These are phyloP conservation scores for Barnettozyma siamensis DNA, from an alignment of 805 yeast species.

Conservation along the genomic window DNA sequence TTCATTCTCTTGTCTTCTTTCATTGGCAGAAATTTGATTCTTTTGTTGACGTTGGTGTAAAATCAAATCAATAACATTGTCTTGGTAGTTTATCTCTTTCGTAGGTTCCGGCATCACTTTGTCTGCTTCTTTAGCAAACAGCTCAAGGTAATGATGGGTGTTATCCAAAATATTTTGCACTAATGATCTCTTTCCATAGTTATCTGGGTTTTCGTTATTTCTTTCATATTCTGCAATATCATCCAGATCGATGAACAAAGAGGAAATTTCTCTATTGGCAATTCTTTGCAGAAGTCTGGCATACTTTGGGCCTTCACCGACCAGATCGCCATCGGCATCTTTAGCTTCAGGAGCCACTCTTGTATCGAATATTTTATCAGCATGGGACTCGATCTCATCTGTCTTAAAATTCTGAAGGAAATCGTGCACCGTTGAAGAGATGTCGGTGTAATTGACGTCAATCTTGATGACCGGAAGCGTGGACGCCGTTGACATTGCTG, in stretches of 20 bases:
- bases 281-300: constrained; percentile 66
- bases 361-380: constrained; percentile 32
- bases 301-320: constrained; percentile 60
- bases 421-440: constrained; percentile 51
- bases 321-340: constrained; percentile 23
- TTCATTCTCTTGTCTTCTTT: constrained; percentile 56
- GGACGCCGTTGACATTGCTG: constrained; percentile 19
- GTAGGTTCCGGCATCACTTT: constrained; percentile 85
- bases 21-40: constrained; percentile 67
- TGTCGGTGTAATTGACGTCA: constrained; percentile 66
- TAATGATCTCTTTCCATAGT: constrained; percentile 30
- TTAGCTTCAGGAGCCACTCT: constrained; percentile 21
- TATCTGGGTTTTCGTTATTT: constrained; percentile 27
- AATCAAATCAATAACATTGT: constrained; percentile 89
- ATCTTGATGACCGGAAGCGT: constrained; percentile 60
- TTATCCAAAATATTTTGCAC: constrained; percentile 62
- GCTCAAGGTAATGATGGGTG: constrained; percentile 71
- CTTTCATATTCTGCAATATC: constrained; percentile 72
- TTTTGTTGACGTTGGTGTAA: constrained; percentile 84
- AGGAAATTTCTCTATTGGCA: constrained; percentile 74
- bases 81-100: constrained; percentile 68
- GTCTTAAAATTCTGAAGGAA: constrained; percentile 65
- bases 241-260: constrained; percentile 72
- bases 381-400: constrained; percentile 22
- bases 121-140: constrained; percentile 73